A percentile compares a stretch with the other conserved stretches of the same genome.
These are phyloP conservation scores for Beauveria asiatica DNA, from an alignment of 2,329 filamentous ascomycete genomes.

Conservation along the genomic window DNA sequence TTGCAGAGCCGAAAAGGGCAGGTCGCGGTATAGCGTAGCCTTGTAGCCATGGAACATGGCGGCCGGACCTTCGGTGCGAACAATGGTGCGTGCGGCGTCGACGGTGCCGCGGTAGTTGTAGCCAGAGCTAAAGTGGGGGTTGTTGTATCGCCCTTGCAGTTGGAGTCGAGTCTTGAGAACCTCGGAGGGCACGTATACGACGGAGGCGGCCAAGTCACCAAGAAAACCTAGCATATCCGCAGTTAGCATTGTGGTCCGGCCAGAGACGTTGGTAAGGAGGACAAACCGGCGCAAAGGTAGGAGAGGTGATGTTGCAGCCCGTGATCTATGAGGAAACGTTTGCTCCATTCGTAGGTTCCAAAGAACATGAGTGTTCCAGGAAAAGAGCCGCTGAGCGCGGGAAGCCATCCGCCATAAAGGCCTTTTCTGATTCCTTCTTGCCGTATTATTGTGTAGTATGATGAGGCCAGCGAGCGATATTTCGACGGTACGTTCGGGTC, in stretches of 20 bases:
- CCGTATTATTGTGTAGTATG: slow-evolving; percentile 85
- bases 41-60: slow-evolving; percentile 97
- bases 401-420: slow-evolving; percentile 87
- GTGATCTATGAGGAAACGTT: slow-evolving; percentile 75
- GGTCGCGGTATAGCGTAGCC: slow-evolving; percentile 85
- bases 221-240: slow-evolving; percentile 58
- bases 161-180: slow-evolving; percentile 96
- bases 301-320: slow-evolving; percentile 75
- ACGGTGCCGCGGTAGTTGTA: slow-evolving; percentile 89
- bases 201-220: slow-evolving; percentile 82
- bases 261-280: neutral
- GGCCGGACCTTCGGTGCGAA: slow-evolving; percentile 68
- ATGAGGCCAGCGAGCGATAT: slow-evolving; percentile 82
- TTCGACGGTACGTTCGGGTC: slow-evolving; percentile 88
- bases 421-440: slow-evolving; percentile 84
- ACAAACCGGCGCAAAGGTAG: slow-evolving; percentile 73
- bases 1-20: slow-evolving; percentile 92
- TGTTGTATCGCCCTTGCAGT: slow-evolving; percentile 89
- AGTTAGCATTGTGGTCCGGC: neutral
- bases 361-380: slow-evolving; percentile 93
- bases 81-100: slow-evolving; percentile 79
- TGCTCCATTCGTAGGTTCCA: slow-evolving; percentile 92
- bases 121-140: slow-evolving; percentile 84
- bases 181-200: slow-evolving; percentile 94
- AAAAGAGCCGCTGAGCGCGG: slow-evolving; percentile 85